Evolutionary conservation across 2,329 filamentous ascomycete genomes (phyloP).

Genomic region (Epicoccum sorghinum): DNA sequence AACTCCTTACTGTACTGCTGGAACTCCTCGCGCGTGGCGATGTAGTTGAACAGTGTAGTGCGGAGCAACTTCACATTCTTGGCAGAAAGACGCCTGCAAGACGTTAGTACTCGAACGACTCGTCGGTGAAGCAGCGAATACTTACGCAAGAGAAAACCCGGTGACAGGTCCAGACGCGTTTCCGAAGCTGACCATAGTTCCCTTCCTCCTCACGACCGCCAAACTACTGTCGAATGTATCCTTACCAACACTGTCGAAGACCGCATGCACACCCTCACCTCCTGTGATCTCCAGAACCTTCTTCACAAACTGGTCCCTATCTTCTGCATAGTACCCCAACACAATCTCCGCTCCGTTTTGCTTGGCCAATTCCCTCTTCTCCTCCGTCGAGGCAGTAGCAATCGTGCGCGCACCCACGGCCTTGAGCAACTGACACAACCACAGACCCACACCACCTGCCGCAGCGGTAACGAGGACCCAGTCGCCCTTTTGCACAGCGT

Average conservation of each 20-base stretch:
- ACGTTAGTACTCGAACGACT: background rate
- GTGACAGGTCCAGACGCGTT: constrained; percentile 81
- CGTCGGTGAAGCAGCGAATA: constrained; percentile 1
- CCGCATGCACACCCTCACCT: constrained; percentile 73
- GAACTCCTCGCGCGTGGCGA: constrained; percentile 65
- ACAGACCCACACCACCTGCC: constrained; percentile 74
- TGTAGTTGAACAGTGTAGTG: constrained; percentile 75
- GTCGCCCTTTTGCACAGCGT: constrained; percentile 73
- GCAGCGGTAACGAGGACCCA: constrained; percentile 87
- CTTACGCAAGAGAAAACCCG: constrained; percentile 68
- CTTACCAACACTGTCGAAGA: constrained; percentile 88
- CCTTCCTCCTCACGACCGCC: constrained; percentile 76
- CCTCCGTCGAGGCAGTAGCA: constrained; percentile 74
- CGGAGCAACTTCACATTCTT: constrained; percentile 81
- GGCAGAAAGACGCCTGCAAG: constrained; percentile 59
- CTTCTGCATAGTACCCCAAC: constrained; percentile 70
- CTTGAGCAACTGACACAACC: constrained; percentile 76
- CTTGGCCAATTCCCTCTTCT: constrained; percentile 74
- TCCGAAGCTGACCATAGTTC: constrained; percentile 77
- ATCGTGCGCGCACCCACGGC: constrained; percentile 77
- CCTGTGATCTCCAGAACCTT: constrained; percentile 73
- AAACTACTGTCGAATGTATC: constrained; percentile 81
- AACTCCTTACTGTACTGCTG: constrained; percentile 73
- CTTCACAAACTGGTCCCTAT: constrained; percentile 45
- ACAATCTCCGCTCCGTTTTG: constrained; percentile 73